Conservation (phyloP, 164 flowering plant species). For the Vitis amurensis region DNA sequence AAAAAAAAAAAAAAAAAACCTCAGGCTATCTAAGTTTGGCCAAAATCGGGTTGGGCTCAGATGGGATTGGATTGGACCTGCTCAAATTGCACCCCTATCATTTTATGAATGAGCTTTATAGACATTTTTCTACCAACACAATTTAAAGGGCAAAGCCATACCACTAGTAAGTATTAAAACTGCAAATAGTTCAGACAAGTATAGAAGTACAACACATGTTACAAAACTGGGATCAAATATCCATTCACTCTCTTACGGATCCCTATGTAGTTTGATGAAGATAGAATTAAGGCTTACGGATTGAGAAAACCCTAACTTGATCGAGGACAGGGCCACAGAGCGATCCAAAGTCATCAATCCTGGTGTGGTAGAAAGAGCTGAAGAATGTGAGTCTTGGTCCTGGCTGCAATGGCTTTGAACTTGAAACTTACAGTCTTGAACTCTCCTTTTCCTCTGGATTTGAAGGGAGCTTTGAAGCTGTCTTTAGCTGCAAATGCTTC, state of each 20-base stretch:
- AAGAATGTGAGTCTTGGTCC: conserved; percentile 81
- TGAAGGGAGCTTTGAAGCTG: conserved; percentile 61
- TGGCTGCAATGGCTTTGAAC: conserved; percentile 54
- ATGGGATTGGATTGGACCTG: no score
- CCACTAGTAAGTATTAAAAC: background rate
- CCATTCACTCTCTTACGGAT: background rate
- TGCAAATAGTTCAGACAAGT: background rate
- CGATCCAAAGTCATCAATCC: conserved; percentile 57
- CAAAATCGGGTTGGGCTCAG: no score
- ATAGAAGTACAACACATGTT: conserved; percentile 1
- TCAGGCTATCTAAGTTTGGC: no score
- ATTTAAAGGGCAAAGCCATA: background rate
- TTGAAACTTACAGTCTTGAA: conserved; percentile 45
- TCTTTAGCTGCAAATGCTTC: conserved; percentile 79
- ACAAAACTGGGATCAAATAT: conserved; percentile 2
- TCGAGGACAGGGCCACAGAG: conserved; percentile 91
- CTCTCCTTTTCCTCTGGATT: conserved; percentile 60
- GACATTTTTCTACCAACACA: background rate
- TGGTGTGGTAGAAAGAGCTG: conserved; percentile 86
- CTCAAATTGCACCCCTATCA: no score
- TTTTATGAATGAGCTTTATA: no score
- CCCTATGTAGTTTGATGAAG: background rate
- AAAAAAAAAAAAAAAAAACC: no score
- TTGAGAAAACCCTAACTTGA: conserved; percentile 54
- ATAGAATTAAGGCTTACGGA: conserved; percentile 6